Evolutionary conservation across 805 yeast species (phyloP), one percentile per base, ranked within the genome.

Genomic region (Cyberlindnera veronae): DNA sequence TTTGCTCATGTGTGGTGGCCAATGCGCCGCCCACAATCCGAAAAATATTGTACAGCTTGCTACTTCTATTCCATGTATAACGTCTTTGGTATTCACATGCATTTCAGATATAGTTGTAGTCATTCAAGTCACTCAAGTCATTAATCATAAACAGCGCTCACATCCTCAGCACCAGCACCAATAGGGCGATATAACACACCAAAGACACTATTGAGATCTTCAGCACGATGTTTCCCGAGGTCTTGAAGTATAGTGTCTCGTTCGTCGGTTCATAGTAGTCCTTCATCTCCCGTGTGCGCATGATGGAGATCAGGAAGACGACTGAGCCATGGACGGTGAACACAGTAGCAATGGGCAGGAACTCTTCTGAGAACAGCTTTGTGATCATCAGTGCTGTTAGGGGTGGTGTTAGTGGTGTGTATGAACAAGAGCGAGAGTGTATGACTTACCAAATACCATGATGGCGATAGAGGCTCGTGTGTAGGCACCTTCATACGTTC

Each of bases 401-500:
- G 20, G 11, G 22, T 5, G 32, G 14, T 11, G 41, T 36, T 37
- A 38, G 36, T 28, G 22, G 6, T 12, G 23, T 20, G 14, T 16
- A 22, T 11, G 11, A 5, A 12, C 8, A 21, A 13, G 13, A 13
- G 4, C 14, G 21, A 12, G 15, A n/a, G 22, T 14, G 14, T 19
- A 3, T 7, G 8, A 17, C 47, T 30, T 33, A 45, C 46, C 44
- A 52, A 86, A 81, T 10, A 88, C 73, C 21, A 86, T 60, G 38
- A 81, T 72, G 16, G 85, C 81, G 22, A 86, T 63, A 16, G 90
- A 83, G 0, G 90, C 77, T 38, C 95, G 62, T 19, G 82, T 68
- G 54, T 86, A 85, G 2, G 95, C 90, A 0, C 95, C 95, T 55
- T 85, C 93, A 53, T 84, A 85, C 5, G 41, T 38, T 21, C 41